Conservation (phyloP, 495 filamentous ascomycete genomes). For the Penicillium coprophilum region DNA sequence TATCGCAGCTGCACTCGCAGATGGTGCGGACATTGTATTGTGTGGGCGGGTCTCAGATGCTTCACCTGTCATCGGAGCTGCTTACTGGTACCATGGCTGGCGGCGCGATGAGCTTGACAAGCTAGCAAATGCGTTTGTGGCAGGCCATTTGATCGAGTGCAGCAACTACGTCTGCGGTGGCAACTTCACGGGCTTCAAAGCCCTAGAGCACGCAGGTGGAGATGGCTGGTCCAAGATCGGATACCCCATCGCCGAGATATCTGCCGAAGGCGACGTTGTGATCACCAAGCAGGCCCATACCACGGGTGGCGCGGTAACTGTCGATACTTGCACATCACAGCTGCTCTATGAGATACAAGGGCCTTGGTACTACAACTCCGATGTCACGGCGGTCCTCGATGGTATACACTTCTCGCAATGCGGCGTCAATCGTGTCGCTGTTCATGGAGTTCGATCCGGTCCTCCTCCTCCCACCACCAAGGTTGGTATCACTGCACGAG, state of each 20-base stretch:
- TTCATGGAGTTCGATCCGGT: constrained; percentile 31
- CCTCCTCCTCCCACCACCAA: constrained; percentile 56
- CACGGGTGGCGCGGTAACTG: constrained; percentile 40
- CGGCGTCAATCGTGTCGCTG: constrained; percentile 36
- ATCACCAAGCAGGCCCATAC: constrained; percentile 44
- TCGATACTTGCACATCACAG: constrained; percentile 54
- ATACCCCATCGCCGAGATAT: constrained; percentile 60
- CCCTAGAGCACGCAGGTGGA: constrained; percentile 32
- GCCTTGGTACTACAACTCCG: constrained; percentile 55
- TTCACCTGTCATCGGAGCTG: constrained; percentile 52
- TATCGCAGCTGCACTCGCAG: constrained; percentile 47
- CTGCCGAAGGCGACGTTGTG: constrained; percentile 44
- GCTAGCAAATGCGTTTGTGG: constrained; percentile 52
- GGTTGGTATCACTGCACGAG: constrained; percentile 51
- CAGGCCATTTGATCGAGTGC: constrained; percentile 58
- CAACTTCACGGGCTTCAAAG: constrained; percentile 59
- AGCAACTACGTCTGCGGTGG: constrained; percentile 55
- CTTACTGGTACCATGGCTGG: constrained; percentile 51
- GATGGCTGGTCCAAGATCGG: constrained; percentile 50
- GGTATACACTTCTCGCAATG: constrained; percentile 49
- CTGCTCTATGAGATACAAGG: constrained; percentile 63
- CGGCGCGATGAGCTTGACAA: constrained; percentile 43
- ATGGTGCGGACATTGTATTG: constrained; percentile 59
- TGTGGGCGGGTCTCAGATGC: constrained; percentile 58
- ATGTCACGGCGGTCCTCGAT: constrained; percentile 54